Evolutionary conservation across 257 asterid species (phyloP).

Genomic region (Nemophila menziesii): DNA sequence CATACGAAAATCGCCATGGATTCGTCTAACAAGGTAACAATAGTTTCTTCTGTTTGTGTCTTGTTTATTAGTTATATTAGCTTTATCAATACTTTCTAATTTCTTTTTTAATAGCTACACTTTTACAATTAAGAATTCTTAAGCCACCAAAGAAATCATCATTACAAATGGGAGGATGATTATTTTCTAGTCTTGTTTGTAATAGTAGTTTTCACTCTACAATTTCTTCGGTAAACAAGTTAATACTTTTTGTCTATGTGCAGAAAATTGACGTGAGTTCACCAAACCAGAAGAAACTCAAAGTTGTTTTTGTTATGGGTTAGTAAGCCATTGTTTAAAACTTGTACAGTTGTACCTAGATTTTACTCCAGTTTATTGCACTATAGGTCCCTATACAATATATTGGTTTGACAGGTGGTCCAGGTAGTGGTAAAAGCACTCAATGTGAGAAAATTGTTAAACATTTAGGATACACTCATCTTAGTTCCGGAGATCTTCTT

Average conservation of each 20-base stretch:
- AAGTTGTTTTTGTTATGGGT: constrained; percentile 64
- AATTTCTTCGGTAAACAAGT: neutral
- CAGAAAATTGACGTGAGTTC: constrained; percentile 44
- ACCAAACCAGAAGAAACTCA: constrained; percentile 21
- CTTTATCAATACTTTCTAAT: neutral
- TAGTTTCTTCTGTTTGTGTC: neutral
- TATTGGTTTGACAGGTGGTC: constrained; percentile 55
- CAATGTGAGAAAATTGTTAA: constrained; percentile 69
- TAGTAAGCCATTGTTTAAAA: constrained; percentile 9
- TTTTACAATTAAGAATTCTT: too few species aligned
- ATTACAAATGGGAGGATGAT: too few species aligned
- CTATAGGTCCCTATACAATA: neutral
- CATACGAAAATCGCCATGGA: neutral
- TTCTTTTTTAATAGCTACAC: neutral
- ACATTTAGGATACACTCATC: constrained; percentile 76
- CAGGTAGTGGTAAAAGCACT: constrained; percentile 96
- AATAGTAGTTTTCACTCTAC: too few species aligned
- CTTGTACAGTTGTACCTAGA: neutral
- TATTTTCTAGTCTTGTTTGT: too few species aligned
- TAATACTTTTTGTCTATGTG: neutral
- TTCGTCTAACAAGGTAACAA: neutral
- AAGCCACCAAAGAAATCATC: too few species aligned
- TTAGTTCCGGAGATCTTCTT: constrained; percentile 94
- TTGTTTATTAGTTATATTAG: neutral
- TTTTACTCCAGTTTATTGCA: neutral